These are phyloP conservation scores for Fusarium sp. DNA, from an alignment of 2,329 filamentous ascomycete species.

Conservation along the genomic window DNA sequence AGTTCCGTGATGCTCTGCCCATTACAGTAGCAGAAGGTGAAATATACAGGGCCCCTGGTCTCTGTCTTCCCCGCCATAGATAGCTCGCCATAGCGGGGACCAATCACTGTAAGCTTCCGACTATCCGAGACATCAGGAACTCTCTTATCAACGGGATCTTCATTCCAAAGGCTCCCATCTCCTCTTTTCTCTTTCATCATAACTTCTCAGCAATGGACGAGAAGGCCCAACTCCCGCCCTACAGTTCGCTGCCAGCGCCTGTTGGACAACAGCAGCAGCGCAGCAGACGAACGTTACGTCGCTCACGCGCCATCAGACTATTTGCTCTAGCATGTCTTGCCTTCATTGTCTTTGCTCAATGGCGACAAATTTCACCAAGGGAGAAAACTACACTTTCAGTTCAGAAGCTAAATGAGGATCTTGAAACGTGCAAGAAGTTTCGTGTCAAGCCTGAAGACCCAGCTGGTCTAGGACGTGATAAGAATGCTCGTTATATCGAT, in stretches of 20 bases:
- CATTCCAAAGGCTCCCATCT: constrained; percentile 29
- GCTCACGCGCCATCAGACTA: constrained; percentile 58
- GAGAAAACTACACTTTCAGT: constrained; percentile 59
- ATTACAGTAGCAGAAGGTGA: background rate
- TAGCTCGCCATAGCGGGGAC: constrained; percentile 30
- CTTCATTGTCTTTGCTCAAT: constrained; percentile 64
- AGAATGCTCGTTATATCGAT: constrained; percentile 70
- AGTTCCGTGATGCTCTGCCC: constrained; percentile 9
- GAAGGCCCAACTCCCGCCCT: constrained; percentile 59
- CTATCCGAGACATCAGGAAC: constrained; percentile 5
- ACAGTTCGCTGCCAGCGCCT: constrained; percentile 51
- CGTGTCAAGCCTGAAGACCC: constrained; percentile 67
- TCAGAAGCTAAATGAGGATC: constrained; percentile 64
- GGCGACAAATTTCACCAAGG: constrained; percentile 55
- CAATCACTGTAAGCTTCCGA: constrained; percentile 20
- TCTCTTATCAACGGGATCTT: constrained; percentile 30
- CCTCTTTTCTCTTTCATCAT: constrained; percentile 3
- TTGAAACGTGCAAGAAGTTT: constrained; percentile 67
- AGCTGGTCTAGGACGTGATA: constrained; percentile 65
- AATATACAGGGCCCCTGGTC: constrained; percentile 1
- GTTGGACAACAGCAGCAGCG: constrained; percentile 32
- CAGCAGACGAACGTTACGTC: constrained; percentile 51
- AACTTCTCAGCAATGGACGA: constrained; percentile 49
- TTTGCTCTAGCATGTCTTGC: constrained; percentile 60
- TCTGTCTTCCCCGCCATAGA: constrained; percentile 5